Conservation (phyloP, 768 basidiomycete species). For the Xerocomellus dryophilus region DNA sequence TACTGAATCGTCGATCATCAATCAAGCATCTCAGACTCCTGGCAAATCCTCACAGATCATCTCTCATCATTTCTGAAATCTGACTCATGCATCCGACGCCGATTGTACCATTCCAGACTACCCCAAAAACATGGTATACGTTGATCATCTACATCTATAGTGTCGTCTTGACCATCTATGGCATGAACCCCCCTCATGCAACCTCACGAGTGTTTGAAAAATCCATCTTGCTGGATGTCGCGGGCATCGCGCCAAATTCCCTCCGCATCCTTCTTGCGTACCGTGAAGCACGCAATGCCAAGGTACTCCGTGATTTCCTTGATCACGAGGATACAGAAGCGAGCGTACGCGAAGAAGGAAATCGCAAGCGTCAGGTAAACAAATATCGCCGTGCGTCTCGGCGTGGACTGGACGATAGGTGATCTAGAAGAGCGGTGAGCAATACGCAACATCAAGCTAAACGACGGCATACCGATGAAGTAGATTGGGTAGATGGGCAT, state of each 20-base stretch:
- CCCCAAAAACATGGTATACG: background rate
- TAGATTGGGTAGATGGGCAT: constrained; percentile 74
- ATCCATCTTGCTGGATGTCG: constrained; percentile 27
- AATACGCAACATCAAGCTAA: constrained; percentile 1
- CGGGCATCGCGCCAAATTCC: constrained; percentile 54
- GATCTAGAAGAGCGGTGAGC: constrained; percentile 38
- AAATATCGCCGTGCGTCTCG: constrained; percentile 60
- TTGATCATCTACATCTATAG: background rate
- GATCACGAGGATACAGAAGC: constrained; percentile 83
- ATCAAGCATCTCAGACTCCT: background rate
- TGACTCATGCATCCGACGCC: background rate
- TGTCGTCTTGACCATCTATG: background rate
- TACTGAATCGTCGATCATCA: background rate
- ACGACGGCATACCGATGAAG: constrained; percentile 55
- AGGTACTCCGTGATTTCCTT: constrained; percentile 84
- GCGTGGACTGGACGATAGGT: constrained; percentile 73
- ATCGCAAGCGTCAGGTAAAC: constrained; percentile 68
- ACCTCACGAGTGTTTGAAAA: constrained; percentile 20
- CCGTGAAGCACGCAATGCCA: constrained; percentile 94
- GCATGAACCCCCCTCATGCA: background rate
- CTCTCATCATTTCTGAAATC: background rate
- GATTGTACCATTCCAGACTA: background rate
- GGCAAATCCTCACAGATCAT: background rate
- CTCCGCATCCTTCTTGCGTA: constrained; percentile 73
- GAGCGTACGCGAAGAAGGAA: constrained; percentile 66